Base-by-base conservation (phyloP, 176 grass and related monocot species). In the Oryza nivara region DNA sequence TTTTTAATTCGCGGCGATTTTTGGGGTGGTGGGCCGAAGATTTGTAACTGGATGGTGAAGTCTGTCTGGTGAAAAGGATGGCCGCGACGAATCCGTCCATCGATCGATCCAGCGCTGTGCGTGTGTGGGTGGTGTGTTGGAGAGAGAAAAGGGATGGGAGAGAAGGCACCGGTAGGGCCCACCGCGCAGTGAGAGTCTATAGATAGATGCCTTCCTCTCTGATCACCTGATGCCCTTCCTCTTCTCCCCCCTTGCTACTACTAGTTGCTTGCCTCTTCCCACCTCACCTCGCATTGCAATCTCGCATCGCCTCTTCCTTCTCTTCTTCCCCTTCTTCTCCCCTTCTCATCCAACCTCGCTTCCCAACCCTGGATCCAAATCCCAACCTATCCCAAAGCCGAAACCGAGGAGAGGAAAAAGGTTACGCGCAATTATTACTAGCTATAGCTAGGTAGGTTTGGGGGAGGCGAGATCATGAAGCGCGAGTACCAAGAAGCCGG, bases 401-500 rank as follows among this genome's bases (percentile, higher is more conserved):
- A 72, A 84, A 47, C 68, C 86, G 66, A 89, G 89, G 68, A 23
- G 51, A 58, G 52, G 1, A 65, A 88, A 69, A 82, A 63, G 58
- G 77, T 11, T 34, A 34, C 12, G 17, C 22, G 73, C 63, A 82
- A 94, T 89, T 88, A 70, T 72, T 36, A 30, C 28, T 30, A 63
- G 75, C 40, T 65, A 54, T 44, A 56, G 70, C 20, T 81, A 56
- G 81, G 25, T 54, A 77, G 80, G 30, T 30, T 30, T 69, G 12
- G 17, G 76, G 67, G 38, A 1, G 6, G 58, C 3, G 60, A 48
- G 51, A 54, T 34, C 67, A 99, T 96, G 96, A 99, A 99, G 86
- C 71, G 91, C 22, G 96, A 96, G 78, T 91, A 89, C 88, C 96
- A 84, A 67, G 96, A 94, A 40, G 64, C 75, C 80, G 77, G 73